A percentile compares a stretch with the other conserved stretches of the same genome.
Evolutionary conservation across 2,329 filamentous ascomycete species (phyloP).

Genomic region (Cladophialophora chaetospira): DNA sequence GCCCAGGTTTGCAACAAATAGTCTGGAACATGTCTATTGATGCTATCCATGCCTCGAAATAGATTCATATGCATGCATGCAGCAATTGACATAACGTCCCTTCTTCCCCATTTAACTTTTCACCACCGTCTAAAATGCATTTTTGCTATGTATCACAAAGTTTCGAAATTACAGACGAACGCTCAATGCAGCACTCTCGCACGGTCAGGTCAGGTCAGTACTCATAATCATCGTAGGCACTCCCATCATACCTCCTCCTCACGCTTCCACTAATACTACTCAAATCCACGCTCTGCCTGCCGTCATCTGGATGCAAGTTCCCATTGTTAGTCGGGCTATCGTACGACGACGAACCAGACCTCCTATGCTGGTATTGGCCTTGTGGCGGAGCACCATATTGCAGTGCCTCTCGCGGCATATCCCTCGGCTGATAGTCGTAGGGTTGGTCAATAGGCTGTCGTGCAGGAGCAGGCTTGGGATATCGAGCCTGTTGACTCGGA

Average conservation of each 20-base stretch:
- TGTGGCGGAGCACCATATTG: slow-evolving; percentile 6
- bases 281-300: slow-evolving; percentile 30
- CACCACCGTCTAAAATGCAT: too few species aligned
- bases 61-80: too few species aligned
- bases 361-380: background rate
- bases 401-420: slow-evolving; percentile 21
- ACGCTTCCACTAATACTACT: slow-evolving; percentile 33
- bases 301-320: slow-evolving; percentile 31
- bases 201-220: too few species aligned
- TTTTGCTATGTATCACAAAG: too few species aligned
- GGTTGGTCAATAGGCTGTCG: slow-evolving; percentile 16
- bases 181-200: too few species aligned
- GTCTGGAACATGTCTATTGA: too few species aligned
- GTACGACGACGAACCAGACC: slow-evolving; percentile 14
- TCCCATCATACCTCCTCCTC: slow-evolving; percentile 37
- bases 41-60: too few species aligned
- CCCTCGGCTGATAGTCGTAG: slow-evolving; percentile 17
- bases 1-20: too few species aligned
- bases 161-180: too few species aligned
- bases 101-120: too few species aligned
- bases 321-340: slow-evolving; percentile 21
- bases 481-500: slow-evolving; percentile 38
- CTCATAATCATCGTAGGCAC: slow-evolving; percentile 32
- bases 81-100: too few species aligned
- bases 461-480: slow-evolving; percentile 17